Evolutionary conservation across 768 basidiomycete genomes (phyloP).

Genomic region (Trametes coccinea): DNA sequence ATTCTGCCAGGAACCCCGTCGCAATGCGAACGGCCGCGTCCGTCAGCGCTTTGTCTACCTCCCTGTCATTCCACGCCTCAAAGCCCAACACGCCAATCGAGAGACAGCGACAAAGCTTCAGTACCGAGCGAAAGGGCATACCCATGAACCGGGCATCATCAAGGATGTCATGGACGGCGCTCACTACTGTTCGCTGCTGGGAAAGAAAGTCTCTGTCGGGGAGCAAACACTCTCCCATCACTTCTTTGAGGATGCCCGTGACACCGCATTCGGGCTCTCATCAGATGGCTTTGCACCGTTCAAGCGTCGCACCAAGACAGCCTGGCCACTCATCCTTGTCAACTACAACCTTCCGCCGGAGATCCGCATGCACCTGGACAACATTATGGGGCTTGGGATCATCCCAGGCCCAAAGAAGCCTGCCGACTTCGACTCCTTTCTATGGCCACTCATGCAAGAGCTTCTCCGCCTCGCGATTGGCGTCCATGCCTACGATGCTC

Average conservation of each 20-base stretch:
- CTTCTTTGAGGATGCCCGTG: constrained; percentile 39
- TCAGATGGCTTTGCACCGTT: constrained; percentile 45
- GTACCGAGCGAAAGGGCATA: constrained; percentile 33
- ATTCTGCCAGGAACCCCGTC: constrained; percentile 36
- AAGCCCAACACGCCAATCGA: constrained; percentile 26
- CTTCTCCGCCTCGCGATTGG: constrained; percentile 38
- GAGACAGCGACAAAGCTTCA: constrained; percentile 27
- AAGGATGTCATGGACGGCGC: constrained; percentile 40
- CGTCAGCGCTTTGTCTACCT: constrained; percentile 37
- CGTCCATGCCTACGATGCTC: constrained; percentile 37
- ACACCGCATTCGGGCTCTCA: constrained; percentile 43
- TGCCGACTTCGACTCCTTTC: constrained; percentile 41
- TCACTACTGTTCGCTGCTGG: constrained; percentile 32
- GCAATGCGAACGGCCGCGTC: constrained; percentile 24
- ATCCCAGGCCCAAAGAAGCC: constrained; percentile 50
- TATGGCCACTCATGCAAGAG: constrained; percentile 39
- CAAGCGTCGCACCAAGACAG: constrained; percentile 33
- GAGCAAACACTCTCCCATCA: constrained; percentile 25
- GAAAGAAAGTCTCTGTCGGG: constrained; percentile 30
- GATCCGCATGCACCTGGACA: constrained; percentile 34
- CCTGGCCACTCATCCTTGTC: constrained; percentile 43
- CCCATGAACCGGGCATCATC: constrained; percentile 23
- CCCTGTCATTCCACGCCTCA: constrained; percentile 40
- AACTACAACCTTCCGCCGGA: constrained; percentile 47
- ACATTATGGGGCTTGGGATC: constrained; percentile 42